Percentiles rank a stretch among this genome's conserved stretches.
Conservation (phyloP, 2,329 filamentous ascomycete genomes). For the Ophiocordyceps robertsii region DNA sequence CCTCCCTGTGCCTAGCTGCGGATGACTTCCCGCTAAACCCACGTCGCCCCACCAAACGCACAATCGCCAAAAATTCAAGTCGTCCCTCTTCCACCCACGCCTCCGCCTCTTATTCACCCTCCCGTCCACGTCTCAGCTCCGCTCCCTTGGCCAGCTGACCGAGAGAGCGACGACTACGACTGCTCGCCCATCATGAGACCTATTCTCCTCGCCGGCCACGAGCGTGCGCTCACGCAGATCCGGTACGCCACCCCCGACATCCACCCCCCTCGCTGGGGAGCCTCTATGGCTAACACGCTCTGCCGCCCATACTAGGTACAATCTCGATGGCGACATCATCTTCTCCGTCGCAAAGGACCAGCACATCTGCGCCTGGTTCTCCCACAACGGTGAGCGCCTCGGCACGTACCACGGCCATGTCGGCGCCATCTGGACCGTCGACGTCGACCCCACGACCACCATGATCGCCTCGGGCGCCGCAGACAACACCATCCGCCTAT, state of each 20-base stretch:
- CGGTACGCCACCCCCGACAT: constrained; percentile 37
- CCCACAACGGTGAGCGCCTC: constrained; percentile 93
- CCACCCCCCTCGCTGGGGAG: background rate
- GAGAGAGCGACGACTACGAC: constrained; percentile 5
- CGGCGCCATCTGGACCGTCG: constrained; percentile 97
- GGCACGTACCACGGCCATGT: constrained; percentile 95
- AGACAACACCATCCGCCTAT: constrained; percentile 95
- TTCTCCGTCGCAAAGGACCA: constrained; percentile 96
- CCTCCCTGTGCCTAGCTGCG: too few relatives aligned
- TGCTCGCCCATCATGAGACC: constrained; percentile 67
- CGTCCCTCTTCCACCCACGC: constrained; percentile 9
- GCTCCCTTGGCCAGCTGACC: constrained; percentile 1
- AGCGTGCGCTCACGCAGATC: constrained; percentile 91
- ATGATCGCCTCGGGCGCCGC: constrained; percentile 91
- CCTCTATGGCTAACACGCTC: background rate
- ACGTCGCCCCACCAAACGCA: constrained; percentile 28
- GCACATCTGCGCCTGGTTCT: constrained; percentile 92
- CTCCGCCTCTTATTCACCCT: constrained; percentile 8
- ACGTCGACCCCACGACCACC: constrained; percentile 83
- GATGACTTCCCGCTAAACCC: background rate
- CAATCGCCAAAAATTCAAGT: constrained; percentile 30
- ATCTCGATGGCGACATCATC: constrained; percentile 88
- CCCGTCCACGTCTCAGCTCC: constrained; percentile 5
- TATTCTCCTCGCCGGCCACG: constrained; percentile 90
- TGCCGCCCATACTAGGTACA: constrained; percentile 46